Evolutionary conservation across 306 rosid species (phyloP).

Genomic region (Begonia masoniana): DNA sequence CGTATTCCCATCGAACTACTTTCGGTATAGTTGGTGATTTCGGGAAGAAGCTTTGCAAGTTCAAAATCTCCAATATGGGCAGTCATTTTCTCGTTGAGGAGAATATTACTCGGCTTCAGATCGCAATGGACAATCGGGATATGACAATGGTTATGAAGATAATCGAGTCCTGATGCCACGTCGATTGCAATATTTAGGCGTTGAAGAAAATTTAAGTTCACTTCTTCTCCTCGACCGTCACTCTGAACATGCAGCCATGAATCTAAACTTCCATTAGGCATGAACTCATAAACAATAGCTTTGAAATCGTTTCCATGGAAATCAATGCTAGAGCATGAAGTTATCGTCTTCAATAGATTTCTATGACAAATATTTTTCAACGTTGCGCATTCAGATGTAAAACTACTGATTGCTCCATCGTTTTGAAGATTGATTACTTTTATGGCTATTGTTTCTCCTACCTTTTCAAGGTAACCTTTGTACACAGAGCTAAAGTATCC

Average conservation of each 20-base stretch:
- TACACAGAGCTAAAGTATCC: slow-evolving; percentile 1
- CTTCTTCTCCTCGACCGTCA: neutral
- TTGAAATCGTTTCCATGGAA: neutral
- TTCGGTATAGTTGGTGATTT: neutral
- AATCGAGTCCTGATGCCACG: neutral
- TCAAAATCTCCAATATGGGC: slow-evolving; percentile 4
- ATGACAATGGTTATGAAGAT: neutral
- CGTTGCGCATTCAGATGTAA: neutral
- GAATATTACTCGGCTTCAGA: neutral
- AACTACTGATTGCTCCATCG: neutral
- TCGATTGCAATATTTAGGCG: neutral
- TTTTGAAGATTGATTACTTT: slow-evolving; percentile 2
- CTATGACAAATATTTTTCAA: neutral
- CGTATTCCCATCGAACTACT: neutral
- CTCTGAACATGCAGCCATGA: neutral
- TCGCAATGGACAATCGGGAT: neutral
- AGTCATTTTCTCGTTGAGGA: slow-evolving; percentile 3
- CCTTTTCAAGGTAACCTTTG: neutral
- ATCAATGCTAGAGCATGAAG: slow-evolving; percentile 1
- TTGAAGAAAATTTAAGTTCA: neutral
- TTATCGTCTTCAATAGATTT: neutral
- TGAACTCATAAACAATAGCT: slow-evolving; percentile 2
- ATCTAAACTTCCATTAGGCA: neutral
- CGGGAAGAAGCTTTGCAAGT: neutral
- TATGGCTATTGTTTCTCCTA: neutral